Base-by-base conservation (phyloP, 2,329 filamentous ascomycete species). In the Esteya vermicola region DNA sequence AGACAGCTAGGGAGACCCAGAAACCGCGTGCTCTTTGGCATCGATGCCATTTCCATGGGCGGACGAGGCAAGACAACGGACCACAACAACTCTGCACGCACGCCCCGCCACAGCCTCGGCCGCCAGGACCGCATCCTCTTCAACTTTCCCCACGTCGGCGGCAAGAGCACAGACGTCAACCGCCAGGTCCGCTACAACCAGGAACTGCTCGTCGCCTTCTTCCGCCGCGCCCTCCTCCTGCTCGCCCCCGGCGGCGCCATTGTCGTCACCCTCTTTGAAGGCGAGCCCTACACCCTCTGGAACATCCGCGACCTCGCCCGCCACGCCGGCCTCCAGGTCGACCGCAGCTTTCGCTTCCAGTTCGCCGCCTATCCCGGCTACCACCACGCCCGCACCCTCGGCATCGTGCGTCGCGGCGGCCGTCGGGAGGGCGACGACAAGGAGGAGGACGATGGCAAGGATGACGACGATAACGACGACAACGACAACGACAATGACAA, bases 61-160 rank as follows among this genome's bases (percentile, higher is more conserved):
- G 6, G 9, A 4, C 7, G 12, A 2, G 36, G 27, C 33, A 35
- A 22, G n/a, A n/a, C n/a, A n/a, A n/a, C n/a, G n/a, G n/a, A n/a
- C n/a, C n/a, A n/a, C n/a, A n/a, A n/a, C n/a, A n/a, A n/a, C n/a
- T n/a, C n/a, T n/a, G n/a, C n/a, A n/a, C n/a, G n/a, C 26, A 16
- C 26, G 16, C 36, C 31, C 18, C 18, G 19, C 8, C 14, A 19
- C 3, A 9, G 6, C 9, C 7, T 14, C 19, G 20, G 19, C 26
- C 26, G 20, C 26, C 2, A 81, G 68, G 78, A 93, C 57, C 72
- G 76, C 42, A 79, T 96, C 46, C 68, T 89, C 48, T 98, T 96
- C 74, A 94, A 95, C 67, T 98, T 98, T 59, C 91, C 91, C 27
- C 91, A 98, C 63, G 82, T 93, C 4, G 91, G 91, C 47, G 91